Evolutionary conservation across 345 rosid genomes (phyloP), one percentile per base, ranked within the genome.

Genomic region (Salix arbutifolia): DNA sequence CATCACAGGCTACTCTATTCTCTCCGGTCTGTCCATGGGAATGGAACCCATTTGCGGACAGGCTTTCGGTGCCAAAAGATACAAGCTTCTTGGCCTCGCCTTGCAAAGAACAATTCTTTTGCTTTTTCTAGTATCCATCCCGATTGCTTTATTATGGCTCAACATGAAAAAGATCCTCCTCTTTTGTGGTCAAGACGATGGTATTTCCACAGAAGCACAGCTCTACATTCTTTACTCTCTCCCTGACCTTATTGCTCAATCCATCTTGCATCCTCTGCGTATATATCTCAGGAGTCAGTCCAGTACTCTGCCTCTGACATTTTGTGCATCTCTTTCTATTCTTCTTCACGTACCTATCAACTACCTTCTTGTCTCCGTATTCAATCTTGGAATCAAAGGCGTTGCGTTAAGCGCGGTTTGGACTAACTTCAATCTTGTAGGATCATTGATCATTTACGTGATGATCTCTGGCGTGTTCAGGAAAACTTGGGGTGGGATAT

Each of bases 1-100:
- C 80, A 92, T 92, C 89, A 94, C 98, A 4, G 98, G 98, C 0
- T 94, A 92, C 78, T 92, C 97, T 7, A 82, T 94, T 70, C 93
- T 92, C 70, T 90, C 97, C 2, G 98, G 98, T 75, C 90, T 94
- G 31, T 89, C 98, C 25, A 76, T 74, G 71, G 89, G 89, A 26
- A 82, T 86, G 89, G 87, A 86, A 30, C 86, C 89, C 35, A 84
- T 86, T 26, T 86, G 89, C 8, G 85, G 87, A 7, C 89, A 86
- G 72, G 87, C 89, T 67, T 86, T 86, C 26, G 89, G 89, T 30
- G 89, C 89, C 38, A 78, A 84, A 73, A 74, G 76, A 74, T 80
- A 64, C 69, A 77, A 73, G 65, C 78, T 82, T 68, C 74, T 84
- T 1, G 83, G 85, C 48, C 60, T 84, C 13, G 62, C 84, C 65